phyloP scores from a whole-genome alignment of 441 rosid genomes.

The Dalechampia spathulata region DNA sequence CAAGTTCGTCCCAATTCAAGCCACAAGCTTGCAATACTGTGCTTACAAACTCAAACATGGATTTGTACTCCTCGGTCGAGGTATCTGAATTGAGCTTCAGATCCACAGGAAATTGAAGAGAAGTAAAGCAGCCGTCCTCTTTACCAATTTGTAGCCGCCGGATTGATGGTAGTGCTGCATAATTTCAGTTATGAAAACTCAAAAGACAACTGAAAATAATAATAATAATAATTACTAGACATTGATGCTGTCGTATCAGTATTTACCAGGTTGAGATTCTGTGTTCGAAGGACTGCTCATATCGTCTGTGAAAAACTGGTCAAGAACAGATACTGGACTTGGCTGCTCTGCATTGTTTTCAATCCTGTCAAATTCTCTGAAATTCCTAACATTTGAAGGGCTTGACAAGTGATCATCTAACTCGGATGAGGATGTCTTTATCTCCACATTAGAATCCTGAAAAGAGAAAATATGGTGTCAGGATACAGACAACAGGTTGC shows the following conservation, averaged over 20 bases:
- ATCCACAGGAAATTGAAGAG: not conserved
- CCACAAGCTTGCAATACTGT: constrained; percentile 37
- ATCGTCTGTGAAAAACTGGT: constrained; percentile 38
- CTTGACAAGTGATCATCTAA: constrained; percentile 19
- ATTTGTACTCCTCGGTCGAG: constrained; percentile 20
- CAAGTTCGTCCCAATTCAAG: constrained; percentile 54
- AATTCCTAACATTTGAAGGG: constrained; percentile 19
- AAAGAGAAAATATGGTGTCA: constrained; percentile 8
- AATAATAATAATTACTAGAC: not conserved
- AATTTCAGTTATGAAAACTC: constrained; percentile 5
- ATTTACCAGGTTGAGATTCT: constrained; percentile 33
- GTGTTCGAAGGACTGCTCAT: constrained; percentile 24
- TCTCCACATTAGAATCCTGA: constrained; percentile 34
- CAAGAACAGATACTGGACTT: constrained; percentile 73
- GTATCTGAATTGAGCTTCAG: constrained; percentile 8
- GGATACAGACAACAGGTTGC: not conserved
- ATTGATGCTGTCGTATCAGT: not conserved
- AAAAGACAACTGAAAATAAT: not conserved
- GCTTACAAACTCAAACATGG: constrained; percentile 31
- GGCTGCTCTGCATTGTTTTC: constrained; percentile 43
- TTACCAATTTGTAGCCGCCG: constrained; percentile 12
- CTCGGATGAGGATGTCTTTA: constrained; percentile 15
- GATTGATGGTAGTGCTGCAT: constrained; percentile 28
- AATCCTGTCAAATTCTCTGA: constrained; percentile 14
- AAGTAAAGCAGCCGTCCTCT: constrained; percentile 22